Evolutionary conservation across 1,139 yeast genomes (phyloP).

Genomic region (Suhomyces terraborum): DNA sequence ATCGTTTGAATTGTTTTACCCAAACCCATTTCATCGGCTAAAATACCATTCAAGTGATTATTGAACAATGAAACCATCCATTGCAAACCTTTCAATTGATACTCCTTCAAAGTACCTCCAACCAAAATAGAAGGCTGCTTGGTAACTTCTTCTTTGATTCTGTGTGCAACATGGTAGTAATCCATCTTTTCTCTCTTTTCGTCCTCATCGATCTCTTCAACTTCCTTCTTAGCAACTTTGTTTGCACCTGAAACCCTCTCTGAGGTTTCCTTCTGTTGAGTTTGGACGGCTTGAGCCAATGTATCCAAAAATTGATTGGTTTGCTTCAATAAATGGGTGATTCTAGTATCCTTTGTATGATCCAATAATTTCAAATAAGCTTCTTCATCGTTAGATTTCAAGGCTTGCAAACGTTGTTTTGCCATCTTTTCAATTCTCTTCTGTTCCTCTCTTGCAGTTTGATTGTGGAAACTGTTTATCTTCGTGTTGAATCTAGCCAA

Average conservation of each 20-base stretch:
- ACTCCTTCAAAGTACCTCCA: constrained; percentile 92
- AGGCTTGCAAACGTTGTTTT: constrained; percentile 82
- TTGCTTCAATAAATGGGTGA: constrained; percentile 75
- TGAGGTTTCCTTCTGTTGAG: constrained; percentile 57
- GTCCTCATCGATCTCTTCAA: constrained; percentile 33
- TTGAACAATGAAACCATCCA: constrained; percentile 98
- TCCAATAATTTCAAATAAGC: constrained; percentile 78
- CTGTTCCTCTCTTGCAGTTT: constrained; percentile 71
- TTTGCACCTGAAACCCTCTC: constrained; percentile 16
- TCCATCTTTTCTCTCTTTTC: constrained; percentile 65
- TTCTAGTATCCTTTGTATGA: constrained; percentile 82
- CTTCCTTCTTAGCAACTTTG: constrained; percentile 24
- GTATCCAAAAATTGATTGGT: constrained; percentile 77
- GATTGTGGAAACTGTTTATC: constrained; percentile 48
- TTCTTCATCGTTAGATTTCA: constrained; percentile 83
- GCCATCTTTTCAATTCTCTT: constrained; percentile 76
- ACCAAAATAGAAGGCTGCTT: constrained; percentile 66
- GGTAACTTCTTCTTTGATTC: constrained; percentile 64
- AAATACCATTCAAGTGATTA: constrained; percentile 89
- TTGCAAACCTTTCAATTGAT: constrained; percentile 89
- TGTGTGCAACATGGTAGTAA: constrained; percentile 80
- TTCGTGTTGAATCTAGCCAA: constrained; percentile 46
- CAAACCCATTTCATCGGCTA: constrained; percentile 93
- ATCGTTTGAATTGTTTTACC: constrained; percentile 89
- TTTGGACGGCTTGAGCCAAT: constrained; percentile 74